A percentile compares a stretch with the other conserved stretches of the same genome.
phyloP scores from a whole-genome alignment of 257 asterid genomes.

The Solanum pennellii region DNA sequence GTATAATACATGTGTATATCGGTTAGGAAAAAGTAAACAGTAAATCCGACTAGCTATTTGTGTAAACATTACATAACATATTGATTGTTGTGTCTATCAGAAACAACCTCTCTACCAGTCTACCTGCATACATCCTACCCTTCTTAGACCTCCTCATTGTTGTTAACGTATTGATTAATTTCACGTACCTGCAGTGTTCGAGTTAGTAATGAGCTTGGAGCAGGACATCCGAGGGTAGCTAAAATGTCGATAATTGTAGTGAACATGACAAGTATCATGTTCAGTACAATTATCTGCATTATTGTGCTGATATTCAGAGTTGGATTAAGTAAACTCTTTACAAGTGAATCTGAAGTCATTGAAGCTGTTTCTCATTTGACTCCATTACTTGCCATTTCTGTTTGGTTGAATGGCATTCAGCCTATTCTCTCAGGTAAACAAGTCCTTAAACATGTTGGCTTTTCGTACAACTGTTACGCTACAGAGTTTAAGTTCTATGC shows the following conservation, averaged over 20 bases:
- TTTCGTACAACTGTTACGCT: background rate
- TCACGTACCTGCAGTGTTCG: slow-evolving; percentile 6
- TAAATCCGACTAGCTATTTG: background rate
- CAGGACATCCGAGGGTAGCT: slow-evolving; percentile 24
- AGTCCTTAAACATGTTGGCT: background rate
- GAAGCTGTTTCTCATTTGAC: slow-evolving; percentile 11
- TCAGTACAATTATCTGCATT: slow-evolving; percentile 8
- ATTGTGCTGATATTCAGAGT: slow-evolving; percentile 11
- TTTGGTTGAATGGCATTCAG: slow-evolving; percentile 20
- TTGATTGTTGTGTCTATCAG: background rate
- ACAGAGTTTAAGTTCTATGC: background rate
- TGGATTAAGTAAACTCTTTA: slow-evolving; percentile 15
- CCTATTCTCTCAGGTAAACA: slow-evolving; percentile 15
- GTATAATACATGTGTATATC: background rate
- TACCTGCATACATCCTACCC: background rate
- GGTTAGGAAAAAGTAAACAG: background rate
- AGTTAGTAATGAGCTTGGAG: slow-evolving; percentile 21
- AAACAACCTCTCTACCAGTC: background rate
- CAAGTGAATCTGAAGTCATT: slow-evolving; percentile 15
- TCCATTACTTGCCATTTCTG: slow-evolving; percentile 19
- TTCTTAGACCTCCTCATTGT: background rate
- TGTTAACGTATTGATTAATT: background rate
- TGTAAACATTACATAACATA: background rate
- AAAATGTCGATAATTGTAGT: slow-evolving; percentile 18
- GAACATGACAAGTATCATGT: slow-evolving; percentile 1